These are phyloP conservation scores for Neurospora pannonica DNA, from an alignment of 495 filamentous ascomycete genomes.

Conservation along the genomic window DNA sequence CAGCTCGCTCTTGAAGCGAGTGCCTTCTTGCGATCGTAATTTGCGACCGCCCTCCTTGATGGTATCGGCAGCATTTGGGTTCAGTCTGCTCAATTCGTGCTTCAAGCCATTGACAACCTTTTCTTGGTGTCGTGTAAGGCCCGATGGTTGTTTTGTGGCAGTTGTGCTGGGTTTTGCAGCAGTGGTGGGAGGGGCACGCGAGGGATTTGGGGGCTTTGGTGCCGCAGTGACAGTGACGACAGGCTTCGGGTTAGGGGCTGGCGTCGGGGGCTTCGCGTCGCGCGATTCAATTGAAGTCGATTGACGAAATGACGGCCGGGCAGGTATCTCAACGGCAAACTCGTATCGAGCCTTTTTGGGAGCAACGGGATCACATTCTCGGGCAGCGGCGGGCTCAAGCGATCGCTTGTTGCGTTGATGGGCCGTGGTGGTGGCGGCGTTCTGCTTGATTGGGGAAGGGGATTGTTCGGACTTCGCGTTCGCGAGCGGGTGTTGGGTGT, in stretches of 20 bases:
- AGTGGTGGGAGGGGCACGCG: constrained; percentile 5
- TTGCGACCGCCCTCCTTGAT: constrained; percentile 41
- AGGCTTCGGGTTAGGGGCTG: constrained; percentile 21
- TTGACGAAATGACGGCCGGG: constrained; percentile 19
- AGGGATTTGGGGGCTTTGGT: constrained; percentile 18
- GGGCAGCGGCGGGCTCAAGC: constrained; percentile 6
- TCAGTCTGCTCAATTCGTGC: constrained; percentile 40
- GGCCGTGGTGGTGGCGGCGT: constrained; percentile 1
- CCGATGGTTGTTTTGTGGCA: constrained; percentile 11
- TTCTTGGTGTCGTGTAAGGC: constrained; percentile 33
- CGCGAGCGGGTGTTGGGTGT: constrained; percentile 7
- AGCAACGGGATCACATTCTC: constrained; percentile 8
- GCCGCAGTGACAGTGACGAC: constrained; percentile 19
- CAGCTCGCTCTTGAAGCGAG: constrained; percentile 75
- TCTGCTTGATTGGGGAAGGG: constrained; percentile 1
- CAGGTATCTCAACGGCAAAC: constrained; percentile 33
- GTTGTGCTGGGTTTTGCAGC: constrained; percentile 2
- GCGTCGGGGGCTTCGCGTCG: constrained; percentile 20
- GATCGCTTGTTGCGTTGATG: constrained; percentile 17
- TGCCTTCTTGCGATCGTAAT: constrained; percentile 45
- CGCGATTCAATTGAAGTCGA: constrained; percentile 14
- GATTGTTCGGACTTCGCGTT: constrained; percentile 7
- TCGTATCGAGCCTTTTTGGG: constrained; percentile 16
- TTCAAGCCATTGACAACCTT: constrained; percentile 44
- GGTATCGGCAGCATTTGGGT: constrained; percentile 31